These are phyloP conservation scores for Dichotomocladium elegans DNA, from an alignment of 371 early-diverging fungal genomes.

Conservation along the genomic window DNA sequence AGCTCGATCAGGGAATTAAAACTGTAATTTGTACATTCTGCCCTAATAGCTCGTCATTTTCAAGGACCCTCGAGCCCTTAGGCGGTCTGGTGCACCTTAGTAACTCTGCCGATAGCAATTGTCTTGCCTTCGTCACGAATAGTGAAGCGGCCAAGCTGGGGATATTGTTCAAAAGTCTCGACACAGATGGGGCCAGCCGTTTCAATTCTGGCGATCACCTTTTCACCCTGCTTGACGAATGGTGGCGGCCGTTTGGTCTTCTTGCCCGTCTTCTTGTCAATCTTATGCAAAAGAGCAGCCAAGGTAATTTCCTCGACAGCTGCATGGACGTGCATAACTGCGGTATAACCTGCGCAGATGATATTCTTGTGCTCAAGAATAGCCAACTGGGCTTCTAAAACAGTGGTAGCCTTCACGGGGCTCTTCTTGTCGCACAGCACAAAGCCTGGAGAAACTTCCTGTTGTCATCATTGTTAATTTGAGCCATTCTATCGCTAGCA, in stretches of 20 bases:
- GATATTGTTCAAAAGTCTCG: conserved; percentile 87
- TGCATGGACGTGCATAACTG: conserved; percentile 90
- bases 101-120: conserved; percentile 92
- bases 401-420: conserved; percentile 74
- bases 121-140: conserved; percentile 91
- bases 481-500: too few species aligned
- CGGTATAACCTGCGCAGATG: conserved; percentile 90
- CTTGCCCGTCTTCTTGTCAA: conserved; percentile 86
- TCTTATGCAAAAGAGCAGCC: conserved; percentile 76
- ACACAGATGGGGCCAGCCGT: conserved; percentile 72
- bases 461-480: too few species aligned
- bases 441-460: conserved; percentile 82
- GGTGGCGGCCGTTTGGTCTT: conserved; percentile 85
- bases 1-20: too few species aligned
- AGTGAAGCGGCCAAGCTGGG: conserved; percentile 95
- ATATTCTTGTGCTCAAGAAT: conserved; percentile 94
- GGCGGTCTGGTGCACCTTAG: conserved; percentile 58
- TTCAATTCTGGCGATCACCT: conserved; percentile 83
- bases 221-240: conserved; percentile 90
- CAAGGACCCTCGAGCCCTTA: conserved; percentile 3
- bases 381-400: conserved; percentile 84
- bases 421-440: conserved; percentile 77
- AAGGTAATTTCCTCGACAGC: conserved; percentile 85
- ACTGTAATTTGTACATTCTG: too few species aligned
- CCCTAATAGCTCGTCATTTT: background rate